A percentile compares a stretch with the other conserved stretches of the same genome.
These are phyloP conservation scores for Raphanus hybrid DNA, from an alignment of 441 rosid genomes.

Conservation along the genomic window DNA sequence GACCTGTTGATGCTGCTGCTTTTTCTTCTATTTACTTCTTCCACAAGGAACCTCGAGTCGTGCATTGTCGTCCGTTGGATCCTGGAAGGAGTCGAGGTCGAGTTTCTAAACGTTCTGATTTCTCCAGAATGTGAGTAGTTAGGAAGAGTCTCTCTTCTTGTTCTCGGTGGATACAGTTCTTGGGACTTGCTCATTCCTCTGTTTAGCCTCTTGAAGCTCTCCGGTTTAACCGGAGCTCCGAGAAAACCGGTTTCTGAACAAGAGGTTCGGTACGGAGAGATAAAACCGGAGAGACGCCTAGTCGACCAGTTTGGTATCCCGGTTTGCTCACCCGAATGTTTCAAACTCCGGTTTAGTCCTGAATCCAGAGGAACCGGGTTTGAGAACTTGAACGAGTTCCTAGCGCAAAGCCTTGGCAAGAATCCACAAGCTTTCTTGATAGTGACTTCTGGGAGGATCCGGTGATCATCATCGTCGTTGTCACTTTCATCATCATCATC, in stretches of 20 bases:
- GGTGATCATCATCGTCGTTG: constrained; percentile 41
- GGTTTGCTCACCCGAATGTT: constrained; percentile 34
- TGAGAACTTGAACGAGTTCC: constrained; percentile 36
- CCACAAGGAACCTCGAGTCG: constrained; percentile 36
- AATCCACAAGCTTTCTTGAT: constrained; percentile 45
- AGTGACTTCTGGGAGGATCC: constrained; percentile 19
- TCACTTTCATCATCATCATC: constrained; percentile 47
- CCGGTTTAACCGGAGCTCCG: constrained; percentile 57
- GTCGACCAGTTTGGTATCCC: constrained; percentile 38
- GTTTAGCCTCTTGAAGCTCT: constrained; percentile 48
- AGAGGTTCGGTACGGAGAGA: constrained; percentile 58
- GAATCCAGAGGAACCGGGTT: constrained; percentile 42
- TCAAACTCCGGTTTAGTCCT: constrained; percentile 23
- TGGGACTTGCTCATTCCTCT: constrained; percentile 63
- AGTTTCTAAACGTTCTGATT: constrained; percentile 27
- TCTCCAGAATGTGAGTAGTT: constrained; percentile 39
- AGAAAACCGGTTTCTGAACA: constrained; percentile 56
- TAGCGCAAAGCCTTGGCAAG: constrained; percentile 42
- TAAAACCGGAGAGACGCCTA: constrained; percentile 58
- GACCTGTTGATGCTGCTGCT: constrained; percentile 22
- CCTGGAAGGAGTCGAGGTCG: constrained; percentile 37
- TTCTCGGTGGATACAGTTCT: constrained; percentile 52
- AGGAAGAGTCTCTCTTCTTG: constrained; percentile 36
- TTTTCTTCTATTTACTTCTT: constrained; percentile 36
- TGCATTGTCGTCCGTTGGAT: constrained; percentile 27